Base-by-base conservation (phyloP, 768 basidiomycete genomes). In the Termitomyces sp. region DNA sequence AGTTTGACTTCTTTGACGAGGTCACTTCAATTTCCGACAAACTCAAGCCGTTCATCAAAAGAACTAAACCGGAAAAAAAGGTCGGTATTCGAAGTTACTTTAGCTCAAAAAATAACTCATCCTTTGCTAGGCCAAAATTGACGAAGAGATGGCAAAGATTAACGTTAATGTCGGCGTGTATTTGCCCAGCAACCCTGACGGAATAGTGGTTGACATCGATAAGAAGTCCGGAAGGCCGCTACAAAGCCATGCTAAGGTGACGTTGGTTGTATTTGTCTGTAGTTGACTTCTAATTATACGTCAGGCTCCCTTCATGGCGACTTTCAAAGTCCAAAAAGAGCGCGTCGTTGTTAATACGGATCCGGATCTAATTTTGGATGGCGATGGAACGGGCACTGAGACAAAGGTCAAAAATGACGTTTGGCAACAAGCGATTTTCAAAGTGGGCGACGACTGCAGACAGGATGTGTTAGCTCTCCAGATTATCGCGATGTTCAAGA, bases 291-390 rank as follows among this genome's bases (percentile, higher is more conserved):
- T 23, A 50, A 31, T 38, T 46, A 54, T 40, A 37, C 14, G 33
- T n/a, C 57, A 98, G 94, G 95, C 97, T 10, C 97, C 97, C 0
- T 99, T 99, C 76, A 98, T 99, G 97, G 97, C 97, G 0, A 98
- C 96, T 0, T 99, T 99, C 80, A 97, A 96, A 77, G 97, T 99
- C 23, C 83, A 91, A 55, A 96, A 98, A 69, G 88, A 94, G 60
- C 78, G 82, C 5, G 67, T 87, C 23, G 80, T 85, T 21, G 71
- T 92, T 21, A 75, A 85, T 58, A 78, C 79, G 11, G 81, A 94
- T 65, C 85, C 90, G 0, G 89, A 94, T 57, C 84, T 85, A 17
- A 74, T 94, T 28, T 68, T 92, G 50, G 81, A 87, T 28, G 83
- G 76, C 4, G 78, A 83, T 21, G 82, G 77, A n/a, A 77, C 72